Evolutionary conservation across 169 alveolate genomes (phyloP), one percentile per base, ranked within the genome.

Genomic region (Babesia sp.): DNA sequence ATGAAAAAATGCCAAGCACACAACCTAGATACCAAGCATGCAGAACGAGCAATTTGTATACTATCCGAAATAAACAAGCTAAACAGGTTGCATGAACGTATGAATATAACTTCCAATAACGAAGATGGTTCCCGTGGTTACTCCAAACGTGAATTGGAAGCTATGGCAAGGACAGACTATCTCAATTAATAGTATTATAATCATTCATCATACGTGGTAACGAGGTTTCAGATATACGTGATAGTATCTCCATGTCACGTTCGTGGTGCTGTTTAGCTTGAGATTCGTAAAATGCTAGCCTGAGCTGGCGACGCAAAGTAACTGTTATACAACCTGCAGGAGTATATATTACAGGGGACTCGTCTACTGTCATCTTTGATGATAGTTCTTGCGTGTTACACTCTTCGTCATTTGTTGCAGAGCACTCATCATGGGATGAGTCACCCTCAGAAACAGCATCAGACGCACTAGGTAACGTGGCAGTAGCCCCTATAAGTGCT

Each of bases 261-360:
- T 11, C 9, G 39, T 31, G n/a, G 39, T 64, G 51, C 33, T 16
- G 26, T 36, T 31, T 18, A 6, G 31, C 74, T 48, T 48, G 1
- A 2, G 26, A 9, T 37, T 64, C 74, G 26, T 37, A 29, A 31
- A 46, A 64, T 3, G 74, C 74, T 39, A 64, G 59, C 74, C 31
- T 46, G 5, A 64, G 6, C n/a, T 29, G 74, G 55, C 74, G 20
- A 6, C 34, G 18, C 37, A 46, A 48, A 22, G 64, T 5, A 24
- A 64, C 50, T 14, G 26, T 3, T 24, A 64, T 31, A 9, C 11
- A 14, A 33, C 59, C 74, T 1, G 22, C 51, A 6, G 5, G 2
- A 20, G 37, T 24, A 37, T 2, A 7, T 24, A 64, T 61, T 56
- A 24, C 41, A n/a, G 34, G 45, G 22, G 8, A 0, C 11, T 18